phyloP scores from a whole-genome alignment of 495 filamentous ascomycete species.

The Hypoxylon subgilvum region DNA sequence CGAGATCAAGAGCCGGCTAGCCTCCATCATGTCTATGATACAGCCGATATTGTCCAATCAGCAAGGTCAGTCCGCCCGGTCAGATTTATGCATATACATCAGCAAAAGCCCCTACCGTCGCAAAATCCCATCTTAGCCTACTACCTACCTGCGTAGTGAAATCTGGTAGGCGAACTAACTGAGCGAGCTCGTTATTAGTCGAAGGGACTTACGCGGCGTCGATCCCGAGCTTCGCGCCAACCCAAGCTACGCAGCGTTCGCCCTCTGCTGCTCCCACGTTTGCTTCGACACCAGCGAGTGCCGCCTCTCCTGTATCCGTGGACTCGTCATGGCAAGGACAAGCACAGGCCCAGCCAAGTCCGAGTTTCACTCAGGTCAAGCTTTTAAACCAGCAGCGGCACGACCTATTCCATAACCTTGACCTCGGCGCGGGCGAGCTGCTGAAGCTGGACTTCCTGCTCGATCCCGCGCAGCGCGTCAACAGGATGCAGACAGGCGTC shows the following conservation, averaged over 20 bases:
- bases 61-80: slow-evolving; percentile 36
- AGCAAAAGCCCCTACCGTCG: neutral
- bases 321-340: slow-evolving; percentile 42
- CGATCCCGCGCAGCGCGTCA: slow-evolving; percentile 50
- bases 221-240: slow-evolving; percentile 20
- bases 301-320: slow-evolving; percentile 45
- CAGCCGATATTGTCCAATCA: slow-evolving; percentile 59
- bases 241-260: slow-evolving; percentile 24
- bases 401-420: slow-evolving; percentile 60
- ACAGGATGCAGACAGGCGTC: slow-evolving; percentile 44
- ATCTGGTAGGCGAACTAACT: slow-evolving; percentile 9
- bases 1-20: slow-evolving; percentile 67
- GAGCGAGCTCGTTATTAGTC: slow-evolving; percentile 6
- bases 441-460: slow-evolving; percentile 74
- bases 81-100: slow-evolving; percentile 35
- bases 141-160: slow-evolving; percentile 23
- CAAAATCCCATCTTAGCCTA: neutral
- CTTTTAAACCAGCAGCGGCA: slow-evolving; percentile 60
- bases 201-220: slow-evolving; percentile 34
- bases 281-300: slow-evolving; percentile 45
- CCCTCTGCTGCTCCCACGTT: slow-evolving; percentile 33
- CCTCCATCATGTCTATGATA: slow-evolving; percentile 65
- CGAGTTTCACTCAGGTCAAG: slow-evolving; percentile 29
- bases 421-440: slow-evolving; percentile 62
- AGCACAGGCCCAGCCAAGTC: slow-evolving; percentile 24